phyloP scores from a whole-genome alignment of 176 grass and related monocot genomes.

The Zoysia pacifica region DNA sequence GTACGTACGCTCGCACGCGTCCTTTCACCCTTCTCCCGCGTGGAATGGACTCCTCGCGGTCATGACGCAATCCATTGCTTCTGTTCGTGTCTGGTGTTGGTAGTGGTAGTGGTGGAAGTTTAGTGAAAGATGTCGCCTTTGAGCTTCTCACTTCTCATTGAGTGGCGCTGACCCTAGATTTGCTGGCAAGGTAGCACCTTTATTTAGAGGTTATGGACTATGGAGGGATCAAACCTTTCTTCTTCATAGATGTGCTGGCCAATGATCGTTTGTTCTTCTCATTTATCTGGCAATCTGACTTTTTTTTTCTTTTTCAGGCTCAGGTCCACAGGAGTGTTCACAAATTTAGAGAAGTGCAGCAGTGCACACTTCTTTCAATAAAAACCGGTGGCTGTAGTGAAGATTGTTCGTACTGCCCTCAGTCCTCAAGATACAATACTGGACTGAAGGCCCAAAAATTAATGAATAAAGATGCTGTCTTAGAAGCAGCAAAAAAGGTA shows the following conservation, averaged over 20 bases:
- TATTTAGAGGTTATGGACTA: background rate
- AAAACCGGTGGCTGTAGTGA: constrained; percentile 98
- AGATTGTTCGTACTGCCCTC: constrained; percentile 97
- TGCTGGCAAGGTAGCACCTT: background rate
- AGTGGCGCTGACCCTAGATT: background rate
- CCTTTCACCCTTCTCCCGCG: background rate
- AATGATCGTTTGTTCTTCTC: background rate
- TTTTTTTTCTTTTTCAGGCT: constrained; percentile 50
- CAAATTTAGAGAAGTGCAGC: constrained; percentile 95
- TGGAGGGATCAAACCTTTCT: background rate
- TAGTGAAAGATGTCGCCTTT: background rate
- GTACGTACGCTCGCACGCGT: constrained; percentile 33
- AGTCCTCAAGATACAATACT: constrained; percentile 89
- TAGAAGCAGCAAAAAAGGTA: constrained; percentile 90
- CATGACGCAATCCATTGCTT: no score
- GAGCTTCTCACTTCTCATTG: background rate
- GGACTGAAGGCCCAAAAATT: constrained; percentile 89
- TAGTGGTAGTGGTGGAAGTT: background rate
- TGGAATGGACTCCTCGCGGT: no score
- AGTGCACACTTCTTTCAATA: constrained; percentile 98
- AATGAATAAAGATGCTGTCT: constrained; percentile 91
- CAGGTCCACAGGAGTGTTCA: constrained; percentile 87
- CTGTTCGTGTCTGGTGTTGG: background rate
- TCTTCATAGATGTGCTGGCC: background rate
- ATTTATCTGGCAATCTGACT: background rate